Conservation (phyloP, 2,329 filamentous ascomycete species). For the Ascochyta fabae region DNA sequence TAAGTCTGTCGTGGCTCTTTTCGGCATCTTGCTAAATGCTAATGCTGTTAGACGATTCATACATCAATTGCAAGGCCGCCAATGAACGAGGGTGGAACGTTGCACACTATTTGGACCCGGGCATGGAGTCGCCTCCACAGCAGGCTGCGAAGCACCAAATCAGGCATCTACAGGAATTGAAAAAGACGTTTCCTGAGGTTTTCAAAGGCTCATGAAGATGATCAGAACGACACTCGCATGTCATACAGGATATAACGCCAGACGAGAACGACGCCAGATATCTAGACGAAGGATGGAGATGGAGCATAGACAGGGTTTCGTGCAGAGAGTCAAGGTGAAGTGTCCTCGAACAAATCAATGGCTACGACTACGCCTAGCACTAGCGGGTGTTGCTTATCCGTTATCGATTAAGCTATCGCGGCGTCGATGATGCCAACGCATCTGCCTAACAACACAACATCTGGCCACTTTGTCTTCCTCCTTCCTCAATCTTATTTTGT, state of each 20-base stretch:
- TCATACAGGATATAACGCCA: background rate
- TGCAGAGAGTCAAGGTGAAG: too few relatives aligned
- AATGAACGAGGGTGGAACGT: constrained; percentile 84
- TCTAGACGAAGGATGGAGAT: background rate
- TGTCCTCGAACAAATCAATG: background rate
- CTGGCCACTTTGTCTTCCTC: background rate
- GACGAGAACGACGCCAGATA: background rate
- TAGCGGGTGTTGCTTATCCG: constrained; percentile 7
- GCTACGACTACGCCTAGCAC: background rate
- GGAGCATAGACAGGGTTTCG: background rate
- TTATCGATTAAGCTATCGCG: constrained; percentile 10
- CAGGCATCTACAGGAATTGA: constrained; percentile 75
- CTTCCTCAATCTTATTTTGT: background rate
- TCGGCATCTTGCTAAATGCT: constrained; percentile 11
- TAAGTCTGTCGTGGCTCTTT: constrained; percentile 54
- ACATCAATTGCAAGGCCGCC: constrained; percentile 78
- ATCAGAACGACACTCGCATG: background rate
- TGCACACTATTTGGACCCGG: constrained; percentile 83
- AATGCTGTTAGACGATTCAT: constrained; percentile 76
- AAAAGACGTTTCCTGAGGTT: constrained; percentile 78
- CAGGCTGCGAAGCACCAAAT: constrained; percentile 79
- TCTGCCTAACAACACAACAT: constrained; percentile 7
- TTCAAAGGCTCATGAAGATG: constrained; percentile 65
- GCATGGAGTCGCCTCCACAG: constrained; percentile 66
- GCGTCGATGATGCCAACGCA: constrained; percentile 17